phyloP scores from a whole-genome alignment of 352 stramenopile genomes.

The Globisporangium orthogonon region DNA sequence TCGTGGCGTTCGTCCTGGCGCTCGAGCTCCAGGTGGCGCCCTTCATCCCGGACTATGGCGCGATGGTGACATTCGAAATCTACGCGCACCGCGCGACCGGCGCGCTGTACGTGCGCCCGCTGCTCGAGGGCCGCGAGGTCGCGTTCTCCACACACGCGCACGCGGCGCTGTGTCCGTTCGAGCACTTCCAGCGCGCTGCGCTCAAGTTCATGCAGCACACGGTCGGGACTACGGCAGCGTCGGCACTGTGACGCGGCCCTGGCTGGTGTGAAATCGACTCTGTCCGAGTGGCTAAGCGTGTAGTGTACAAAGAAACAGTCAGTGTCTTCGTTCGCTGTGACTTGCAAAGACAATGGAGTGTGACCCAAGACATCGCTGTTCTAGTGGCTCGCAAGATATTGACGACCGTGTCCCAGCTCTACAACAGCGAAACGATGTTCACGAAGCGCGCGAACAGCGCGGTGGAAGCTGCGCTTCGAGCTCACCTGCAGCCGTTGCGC shows the following conservation, averaged over 20 bases:
- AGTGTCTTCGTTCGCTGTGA: not conserved
- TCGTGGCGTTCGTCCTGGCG: constrained; percentile 62
- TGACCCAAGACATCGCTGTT: no score
- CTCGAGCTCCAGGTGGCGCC: constrained; percentile 47
- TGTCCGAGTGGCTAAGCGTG: not conserved
- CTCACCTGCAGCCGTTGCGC: not conserved
- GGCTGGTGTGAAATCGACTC: not conserved
- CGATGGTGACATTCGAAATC: constrained; percentile 73
- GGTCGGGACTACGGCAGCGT: constrained; percentile 5
- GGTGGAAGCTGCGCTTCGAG: not conserved
- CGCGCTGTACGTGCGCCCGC: constrained; percentile 39
- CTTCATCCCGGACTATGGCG: constrained; percentile 59
- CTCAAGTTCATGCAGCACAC: constrained; percentile 35
- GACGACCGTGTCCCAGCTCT: constrained; percentile 17
- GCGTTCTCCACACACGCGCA: constrained; percentile 33
- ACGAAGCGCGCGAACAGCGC: constrained; percentile 24
- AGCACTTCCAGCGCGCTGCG: constrained; percentile 41
- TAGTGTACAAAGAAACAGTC: not conserved
- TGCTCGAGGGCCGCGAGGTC: constrained; percentile 47
- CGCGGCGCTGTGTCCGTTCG: constrained; percentile 43
- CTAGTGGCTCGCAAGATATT: not conserved
- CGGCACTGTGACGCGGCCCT: constrained; percentile 4
- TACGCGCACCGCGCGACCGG: constrained; percentile 32
- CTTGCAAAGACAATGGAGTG: no score
- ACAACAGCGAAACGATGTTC: constrained; percentile 32